Base-by-base conservation (phyloP, 2,329 filamentous ascomycete species). In the Diatrype stigma region DNA sequence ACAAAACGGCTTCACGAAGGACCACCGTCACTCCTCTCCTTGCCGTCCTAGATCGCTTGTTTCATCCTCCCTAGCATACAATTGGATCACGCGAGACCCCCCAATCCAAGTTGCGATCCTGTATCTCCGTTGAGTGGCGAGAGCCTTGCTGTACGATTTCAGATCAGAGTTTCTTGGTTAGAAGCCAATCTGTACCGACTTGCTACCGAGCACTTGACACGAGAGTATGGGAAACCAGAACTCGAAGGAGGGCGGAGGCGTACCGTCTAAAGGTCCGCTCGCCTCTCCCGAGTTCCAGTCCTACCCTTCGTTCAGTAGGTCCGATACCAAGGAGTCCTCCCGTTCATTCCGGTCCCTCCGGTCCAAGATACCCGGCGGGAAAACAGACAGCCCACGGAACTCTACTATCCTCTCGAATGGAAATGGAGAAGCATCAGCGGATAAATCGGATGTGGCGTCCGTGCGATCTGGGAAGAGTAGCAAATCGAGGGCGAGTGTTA, bases 241-340 rank as follows among this genome's bases (percentile, higher is more conserved):
- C 62, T 91, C 88, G 61, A 82, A 81, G 63, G 78, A 81, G 66
- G 71, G 75, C 62, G 74, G 70, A 53, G 70, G 72, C 53, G 68
- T 75, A 62, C 87, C 82, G 70, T 72, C 73, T 59, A 75, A 74
- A 38, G 73, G 71, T 40, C 67, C 69, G 40, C 67, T 68, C 52
- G 73, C 73, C 53, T 66, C 56, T 51, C 68, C 53, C 55, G 77
- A 81, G 54, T 75, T 96, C 52, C 87, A 90, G 69, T 89, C 90
- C 28, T 96, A 94, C 70, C 93, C 92, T 26, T 96, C 93, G 26
- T 93, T 97, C 68, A 89, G 89, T 73, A 87, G 88, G 67, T 90
- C 91, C 51, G 93, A 97, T 67, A 97, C 93, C 26, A 93, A 92
- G 68, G 92, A 96, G 59, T 96, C 91, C 6, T 84, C 87, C 30